Base-by-base conservation (phyloP, 164 flowering plant species). In the Taxillus chinensis region DNA sequence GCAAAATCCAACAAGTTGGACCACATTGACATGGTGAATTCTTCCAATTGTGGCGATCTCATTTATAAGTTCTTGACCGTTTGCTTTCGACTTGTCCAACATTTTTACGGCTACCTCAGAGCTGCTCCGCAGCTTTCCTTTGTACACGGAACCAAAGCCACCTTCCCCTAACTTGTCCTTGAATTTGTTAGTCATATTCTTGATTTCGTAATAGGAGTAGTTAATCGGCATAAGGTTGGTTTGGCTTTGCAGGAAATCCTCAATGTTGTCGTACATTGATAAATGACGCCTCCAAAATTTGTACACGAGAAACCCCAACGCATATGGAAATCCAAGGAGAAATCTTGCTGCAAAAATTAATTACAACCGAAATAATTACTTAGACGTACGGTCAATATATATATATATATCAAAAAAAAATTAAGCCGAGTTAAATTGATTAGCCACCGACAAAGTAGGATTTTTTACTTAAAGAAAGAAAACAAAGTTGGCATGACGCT, bases 11-110 rank as follows among this genome's bases (percentile, higher is more conserved):
- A 59, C 8, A 2, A 56, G 62, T 8, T 41, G 64, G 17, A 62
- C 61, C 40, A 46, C 45, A 64, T 64, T 53, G 17, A 43, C 11
- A 27, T 63, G 65, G 16, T 63, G 59, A 63, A 53, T 63, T 11
- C 51, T 48, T 11, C 51, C 51, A 48, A 48, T 48, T 3, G 13
- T 48, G 12, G 51, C 51, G 3, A 42, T 62, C 59, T 59, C 53
- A 39, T 41, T 62, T 17, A 62, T 51, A 37, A 51, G 43, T 3
- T 59, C 62, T 41, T 59, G 45, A 38, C 62, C 50, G 16, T 59
- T 45, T 5, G 2, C 48, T 16, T 15, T 15, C 14, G 51, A 43
- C 2, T 17, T 59, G 12, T 15, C 8, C 37, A 59, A 6, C 42
- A 42, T 59, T 43, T 59, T 59, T 15, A 59, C 39, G 3, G 62